Base-by-base conservation (phyloP, 495 filamentous ascomycete species). In the Xylaria acuta region DNA sequence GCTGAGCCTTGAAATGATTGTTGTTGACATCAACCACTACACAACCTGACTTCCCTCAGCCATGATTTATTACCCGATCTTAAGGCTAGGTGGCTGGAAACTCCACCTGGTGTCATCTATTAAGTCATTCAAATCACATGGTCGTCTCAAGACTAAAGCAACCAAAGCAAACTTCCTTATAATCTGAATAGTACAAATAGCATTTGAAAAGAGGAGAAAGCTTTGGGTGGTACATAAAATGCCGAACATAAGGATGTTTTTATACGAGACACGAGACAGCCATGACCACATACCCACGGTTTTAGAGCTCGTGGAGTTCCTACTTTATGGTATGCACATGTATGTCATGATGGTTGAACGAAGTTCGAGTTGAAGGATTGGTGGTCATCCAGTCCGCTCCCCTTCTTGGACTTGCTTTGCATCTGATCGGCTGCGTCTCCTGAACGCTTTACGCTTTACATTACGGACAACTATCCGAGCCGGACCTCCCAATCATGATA, bases 1-100 rank as follows among this genome's bases (percentile, higher is more conserved):
- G 64, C 65, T n/a, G n/a, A 75, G 69, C 67, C 64, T 32, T 72
- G 71, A 70, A 58, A 65, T 54, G 11, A 9, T 3, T 43, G 34
- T 49, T 12, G 3, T 5, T 47, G 40, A 43, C 25, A 45, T 8
- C 14, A 47, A n/a, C 49, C 22, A 65, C 25, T 1, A 27, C 6
- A 30, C 18, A 22, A 22, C n/a, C 22, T 63, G 14, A 20, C 58
- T 47, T 14, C 34, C 45, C 18, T 41, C 45, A 30, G 9, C n/a
- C 18, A 64, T 41, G 8, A 45, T 20, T 9, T 43, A 40, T 56
- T 67, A 67, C 11, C 22, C 22, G 18, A n/a, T 67, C 30, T 56
- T n/a, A 32, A n/a, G 34, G 32, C 32, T 9, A 60, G 0, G 43
- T 43, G n/a, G 38, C 36, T 64, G 38, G n/a, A 47, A 27, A 58